phyloP scores from a whole-genome alignment of 208 protist genomes.

The Acanthamoeba triangularis region DNA sequence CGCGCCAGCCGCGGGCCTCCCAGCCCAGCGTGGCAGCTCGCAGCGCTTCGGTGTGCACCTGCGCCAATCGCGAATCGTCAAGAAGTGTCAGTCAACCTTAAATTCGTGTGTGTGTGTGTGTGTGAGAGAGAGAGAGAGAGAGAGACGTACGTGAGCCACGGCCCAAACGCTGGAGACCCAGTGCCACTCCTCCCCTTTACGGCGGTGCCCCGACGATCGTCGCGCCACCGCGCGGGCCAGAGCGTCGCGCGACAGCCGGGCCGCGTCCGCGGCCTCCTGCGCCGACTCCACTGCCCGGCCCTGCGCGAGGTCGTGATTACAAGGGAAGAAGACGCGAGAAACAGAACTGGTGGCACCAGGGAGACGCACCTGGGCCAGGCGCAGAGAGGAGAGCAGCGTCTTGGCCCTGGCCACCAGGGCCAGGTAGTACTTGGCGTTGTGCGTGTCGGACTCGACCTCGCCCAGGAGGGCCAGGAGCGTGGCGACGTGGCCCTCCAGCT shows the following conservation, averaged over 20 bases:
- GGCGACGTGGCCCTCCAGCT: conserved; percentile 6
- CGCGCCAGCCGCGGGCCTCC: conserved; percentile 34
- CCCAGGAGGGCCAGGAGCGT: background rate
- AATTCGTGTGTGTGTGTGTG: too few species aligned
- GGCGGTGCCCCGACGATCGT: background rate
- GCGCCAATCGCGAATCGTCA: background rate
- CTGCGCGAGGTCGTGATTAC: too few species aligned
- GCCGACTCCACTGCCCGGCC: conserved; percentile 26
- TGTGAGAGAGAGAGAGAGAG: background rate
- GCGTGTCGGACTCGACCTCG: background rate
- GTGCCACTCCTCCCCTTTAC: background rate
- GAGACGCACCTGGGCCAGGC: conserved; percentile 12
- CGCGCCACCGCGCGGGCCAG: background rate
- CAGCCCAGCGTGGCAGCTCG: conserved; percentile 30
- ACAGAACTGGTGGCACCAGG: too few species aligned
- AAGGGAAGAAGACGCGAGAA: too few species aligned
- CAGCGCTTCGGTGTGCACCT: conserved; percentile 45
- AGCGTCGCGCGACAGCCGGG: conserved; percentile 10
- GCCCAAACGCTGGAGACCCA: conserved; percentile 28
- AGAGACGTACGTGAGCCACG: background rate
- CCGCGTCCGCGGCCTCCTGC: conserved; percentile 17
- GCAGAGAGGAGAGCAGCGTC: background rate
- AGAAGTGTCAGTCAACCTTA: too few species aligned
- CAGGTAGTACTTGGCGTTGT: background rate
- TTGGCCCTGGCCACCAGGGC: conserved; percentile 10